These are phyloP conservation scores for Beauveria varroae DNA, from an alignment of 2,329 filamentous ascomycete species.

Conservation along the genomic window DNA sequence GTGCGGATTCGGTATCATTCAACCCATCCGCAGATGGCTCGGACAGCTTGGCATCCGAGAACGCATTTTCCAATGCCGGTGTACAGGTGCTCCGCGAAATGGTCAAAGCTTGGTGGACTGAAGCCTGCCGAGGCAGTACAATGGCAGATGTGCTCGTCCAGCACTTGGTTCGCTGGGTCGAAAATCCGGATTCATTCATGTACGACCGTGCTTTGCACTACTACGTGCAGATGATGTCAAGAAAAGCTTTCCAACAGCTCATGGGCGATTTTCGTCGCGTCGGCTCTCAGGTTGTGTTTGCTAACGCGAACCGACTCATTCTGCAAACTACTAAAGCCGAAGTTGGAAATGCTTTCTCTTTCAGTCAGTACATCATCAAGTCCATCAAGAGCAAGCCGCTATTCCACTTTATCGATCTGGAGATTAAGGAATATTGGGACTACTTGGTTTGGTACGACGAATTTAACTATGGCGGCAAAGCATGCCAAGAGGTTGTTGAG, in stretches of 20 bases:
- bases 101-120: slow-evolving; percentile 98
- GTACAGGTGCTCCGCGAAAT: slow-evolving; percentile 90
- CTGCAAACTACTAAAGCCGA: slow-evolving; percentile 95
- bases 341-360: slow-evolving; percentile 92
- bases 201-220: slow-evolving; percentile 93
- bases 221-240: slow-evolving; percentile 98
- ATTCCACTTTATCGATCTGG: slow-evolving; percentile 94
- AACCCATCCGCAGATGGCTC: slow-evolving; percentile 46
- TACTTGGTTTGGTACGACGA: slow-evolving; percentile 98
- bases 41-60: slow-evolving; percentile 67
- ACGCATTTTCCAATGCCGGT: slow-evolving; percentile 85
- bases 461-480: slow-evolving; percentile 96
- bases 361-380: slow-evolving; percentile 95
- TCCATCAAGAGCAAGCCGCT: slow-evolving; percentile 92
- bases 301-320: slow-evolving; percentile 78
- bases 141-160: slow-evolving; percentile 99
- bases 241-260: slow-evolving; percentile 92
- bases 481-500: slow-evolving; percentile 74
- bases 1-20: slow-evolving; percentile 77
- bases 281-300: slow-evolving; percentile 92
- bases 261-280: slow-evolving; percentile 96
- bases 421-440: slow-evolving; percentile 99
- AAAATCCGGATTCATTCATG: slow-evolving; percentile 85
- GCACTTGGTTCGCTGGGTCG: slow-evolving; percentile 94
- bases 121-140: slow-evolving; percentile 79